These are phyloP conservation scores for Aspergillus cavernicola DNA, from an alignment of 495 filamentous ascomycete species.

Conservation along the genomic window DNA sequence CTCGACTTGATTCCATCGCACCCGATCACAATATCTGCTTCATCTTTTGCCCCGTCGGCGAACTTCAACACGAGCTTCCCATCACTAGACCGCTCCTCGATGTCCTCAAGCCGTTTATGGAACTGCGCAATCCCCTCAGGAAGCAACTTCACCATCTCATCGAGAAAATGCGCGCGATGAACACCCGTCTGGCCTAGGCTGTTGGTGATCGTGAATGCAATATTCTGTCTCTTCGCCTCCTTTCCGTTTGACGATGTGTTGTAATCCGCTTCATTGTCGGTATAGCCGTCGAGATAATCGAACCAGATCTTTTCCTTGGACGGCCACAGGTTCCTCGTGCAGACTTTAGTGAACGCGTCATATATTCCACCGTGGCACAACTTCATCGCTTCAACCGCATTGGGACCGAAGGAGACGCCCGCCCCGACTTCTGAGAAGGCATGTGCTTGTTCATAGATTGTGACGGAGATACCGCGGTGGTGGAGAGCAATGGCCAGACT, in stretches of 20 bases:
- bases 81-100: constrained; percentile 21
- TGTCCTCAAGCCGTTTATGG: constrained; percentile 33
- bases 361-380: constrained; percentile 47
- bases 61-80: constrained; percentile 28
- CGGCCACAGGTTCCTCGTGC: constrained; percentile 35
- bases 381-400: constrained; percentile 54
- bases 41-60: constrained; percentile 27
- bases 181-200: constrained; percentile 34
- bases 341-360: constrained; percentile 35
- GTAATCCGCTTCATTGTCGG: constrained; percentile 4
- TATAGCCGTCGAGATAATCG: constrained; percentile 26
- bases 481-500: constrained; percentile 32
- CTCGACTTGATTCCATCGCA: constrained; percentile 59
- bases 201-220: constrained; percentile 25
- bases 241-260: background rate
- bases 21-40: constrained; percentile 47
- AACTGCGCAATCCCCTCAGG: constrained; percentile 41
- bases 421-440: constrained; percentile 57
- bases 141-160: constrained; percentile 45
- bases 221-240: constrained; percentile 13
- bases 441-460: constrained; percentile 51
- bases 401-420: constrained; percentile 58
- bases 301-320: constrained; percentile 30
- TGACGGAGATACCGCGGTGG: constrained; percentile 36
- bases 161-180: constrained; percentile 49